phyloP scores from a whole-genome alignment of 129 eudicot species.

The Logfia minima region DNA sequence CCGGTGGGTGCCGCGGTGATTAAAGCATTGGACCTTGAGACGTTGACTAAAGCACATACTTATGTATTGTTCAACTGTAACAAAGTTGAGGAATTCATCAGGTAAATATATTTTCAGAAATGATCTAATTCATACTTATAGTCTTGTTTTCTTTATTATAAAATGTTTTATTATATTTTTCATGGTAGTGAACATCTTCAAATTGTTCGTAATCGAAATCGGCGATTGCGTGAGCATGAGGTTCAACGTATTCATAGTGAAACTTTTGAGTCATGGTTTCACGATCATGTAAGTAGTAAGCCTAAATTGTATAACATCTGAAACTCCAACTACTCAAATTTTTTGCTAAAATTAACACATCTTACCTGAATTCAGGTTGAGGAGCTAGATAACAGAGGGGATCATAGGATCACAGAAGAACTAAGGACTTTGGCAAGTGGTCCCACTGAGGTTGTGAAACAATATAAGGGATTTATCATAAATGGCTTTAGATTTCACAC shows the following conservation, averaged over 20 bases:
- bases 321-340: background rate
- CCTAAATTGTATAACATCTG: background rate
- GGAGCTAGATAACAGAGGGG: background rate
- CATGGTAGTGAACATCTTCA: background rate
- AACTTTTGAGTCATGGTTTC: conserved; percentile 18
- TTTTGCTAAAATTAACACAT: background rate
- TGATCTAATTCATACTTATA: no score
- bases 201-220: background rate
- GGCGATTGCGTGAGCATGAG: background rate
- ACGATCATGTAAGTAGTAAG: conserved; percentile 7
- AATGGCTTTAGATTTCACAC: no score
- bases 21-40: background rate
- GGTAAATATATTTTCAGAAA: background rate
- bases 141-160: no score
- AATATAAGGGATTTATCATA: no score
- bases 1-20: background rate
- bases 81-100: background rate
- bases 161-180: background rate
- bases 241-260: conserved; percentile 13
- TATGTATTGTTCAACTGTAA: background rate
- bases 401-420: conserved; percentile 11
- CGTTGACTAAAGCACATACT: background rate
- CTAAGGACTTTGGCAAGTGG: conserved; percentile 1
- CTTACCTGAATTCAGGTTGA: background rate
- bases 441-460: no score